Evolutionary conservation across 176 grass and related monocot genomes (phyloP), one percentile per base, ranked within the genome.

Genomic region (Puccinellia tenuiflora): DNA sequence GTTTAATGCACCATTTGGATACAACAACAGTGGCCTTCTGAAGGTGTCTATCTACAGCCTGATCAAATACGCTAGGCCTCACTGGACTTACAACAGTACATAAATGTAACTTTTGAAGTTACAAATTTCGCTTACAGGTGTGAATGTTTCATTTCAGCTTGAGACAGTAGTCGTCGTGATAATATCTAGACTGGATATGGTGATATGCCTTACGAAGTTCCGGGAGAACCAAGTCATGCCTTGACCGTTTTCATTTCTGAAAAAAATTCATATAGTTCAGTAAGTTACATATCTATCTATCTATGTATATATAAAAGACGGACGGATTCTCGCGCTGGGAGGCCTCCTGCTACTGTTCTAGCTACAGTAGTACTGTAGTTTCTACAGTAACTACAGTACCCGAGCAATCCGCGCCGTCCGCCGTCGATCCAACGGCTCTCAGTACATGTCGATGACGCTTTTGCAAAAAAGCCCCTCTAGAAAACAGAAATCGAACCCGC

Each of bases 241-340:
- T 40, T 51, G 14, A n/a, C 7, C 35, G 5, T 73, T 55, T 78
- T 90, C 83, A 86, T 83, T 90, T 90, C 88, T 90, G 75, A 5
- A 31, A 81, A 42, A 46, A 31, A 38, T 11, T 10, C 55, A 80
- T 3, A 80, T 30, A 38, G 12, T 30, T 52, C 26, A 3, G 31
- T 53, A 2, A 73, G 22, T 42, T 33, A 8, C 28, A 33, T 33
- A 17, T 39, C n/a, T n/a, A n/a, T n/a, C n/a, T n/a, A n/a, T n/a
- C n/a, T n/a, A n/a, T n/a, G n/a, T n/a, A n/a, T n/a, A n/a, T n/a
- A n/a, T n/a, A n/a, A n/a, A n/a, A n/a, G n/a, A n/a, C n/a, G n/a
- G n/a, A n/a, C n/a, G n/a, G n/a, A n/a, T n/a, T n/a, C n/a, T n/a
- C n/a, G n/a, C n/a, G n/a, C n/a, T n/a, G n/a, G n/a, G n/a, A n/a